Evolutionary conservation across 2,329 filamentous ascomycete genomes (phyloP), one percentile per base, ranked within the genome.

Genomic region (Ophiosphaerella herpotricha): DNA sequence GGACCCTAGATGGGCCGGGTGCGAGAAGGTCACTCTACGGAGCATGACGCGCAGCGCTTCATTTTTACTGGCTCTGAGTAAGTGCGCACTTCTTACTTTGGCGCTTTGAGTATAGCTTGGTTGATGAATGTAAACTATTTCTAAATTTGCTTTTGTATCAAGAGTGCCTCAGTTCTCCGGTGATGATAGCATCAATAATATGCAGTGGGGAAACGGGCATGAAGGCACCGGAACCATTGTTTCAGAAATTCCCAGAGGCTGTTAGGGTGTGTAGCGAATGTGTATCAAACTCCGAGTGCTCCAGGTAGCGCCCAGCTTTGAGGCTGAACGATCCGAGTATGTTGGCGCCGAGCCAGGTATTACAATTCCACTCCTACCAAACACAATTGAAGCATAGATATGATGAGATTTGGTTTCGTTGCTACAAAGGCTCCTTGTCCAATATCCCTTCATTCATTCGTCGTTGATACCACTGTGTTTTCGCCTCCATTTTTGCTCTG

Each of bases 11-110:
- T 52, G 61, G 60, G 63, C 38, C 48, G 39, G 23, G 23, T 42
- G 34, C 18, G 39, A 23, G 50, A 51, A 55, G 47, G 54, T 49
- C 43, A 61, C 65, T 70, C 61, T 64, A 66, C 61, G 64, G 62
- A 67, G 64, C 42, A 64, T 64, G 65, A 62, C 67, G 64, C 64
- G 53, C 48, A 63, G 61, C 56, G 60, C 64, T 70, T 70, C 64
- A 60, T 63, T 63, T 64, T 34, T 62, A 65, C 66, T 66, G 63
- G 64, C 57, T 66, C 61, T 66, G 46, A 63, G 51, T 40, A 24
- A 57, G 63, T 56, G 60, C 55, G 58, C 46, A 52, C 48, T 42
- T 46, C 59, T 53, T 55, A 49, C 46, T 43, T 57, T 38, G 55
- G 54, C 48, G 60, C 58, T 50, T 58, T 18, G 54, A 52, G 26